These are phyloP conservation scores for Diaporthe australafricana DNA, from an alignment of 2,329 filamentous ascomycete species.

Conservation along the genomic window DNA sequence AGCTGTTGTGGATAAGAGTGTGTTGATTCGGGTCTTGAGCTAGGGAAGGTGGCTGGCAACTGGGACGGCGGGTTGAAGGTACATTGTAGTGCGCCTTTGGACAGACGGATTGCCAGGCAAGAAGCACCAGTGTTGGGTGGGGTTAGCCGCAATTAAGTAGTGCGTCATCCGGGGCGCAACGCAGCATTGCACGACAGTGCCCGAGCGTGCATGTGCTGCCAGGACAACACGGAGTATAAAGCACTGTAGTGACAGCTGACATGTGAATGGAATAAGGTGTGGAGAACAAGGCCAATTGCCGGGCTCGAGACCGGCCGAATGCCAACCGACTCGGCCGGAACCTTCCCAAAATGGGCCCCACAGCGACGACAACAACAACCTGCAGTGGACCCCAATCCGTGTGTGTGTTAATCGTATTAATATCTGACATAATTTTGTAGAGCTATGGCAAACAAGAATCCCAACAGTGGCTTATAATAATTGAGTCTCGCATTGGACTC, in stretches of 20 bases:
- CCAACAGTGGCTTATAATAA: too few relatives aligned
- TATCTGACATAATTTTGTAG: too few relatives aligned
- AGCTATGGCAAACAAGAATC: too few relatives aligned
- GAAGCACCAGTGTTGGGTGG: not conserved
- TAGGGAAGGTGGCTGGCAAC: not conserved
- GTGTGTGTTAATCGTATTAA: too few relatives aligned
- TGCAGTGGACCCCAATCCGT: not conserved
- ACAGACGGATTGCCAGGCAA: not conserved
- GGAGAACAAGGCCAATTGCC: not conserved
- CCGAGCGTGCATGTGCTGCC: constrained; percentile 23
- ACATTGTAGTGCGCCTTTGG: not conserved
- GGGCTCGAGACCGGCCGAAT: not conserved
- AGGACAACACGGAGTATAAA: not conserved
- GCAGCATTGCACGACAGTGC: constrained; percentile 10
- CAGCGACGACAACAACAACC: not conserved
- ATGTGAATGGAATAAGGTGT: constrained; percentile 28
- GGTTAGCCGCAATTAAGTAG: not conserved
- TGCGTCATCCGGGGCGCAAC: not conserved
- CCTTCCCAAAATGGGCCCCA: not conserved
- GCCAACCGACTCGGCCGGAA: constrained; percentile 20
- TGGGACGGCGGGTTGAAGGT: not conserved
- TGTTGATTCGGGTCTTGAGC: not conserved
- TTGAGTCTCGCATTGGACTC: too few relatives aligned
- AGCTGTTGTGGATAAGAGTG: not conserved
- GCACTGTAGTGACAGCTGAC: not conserved